Evolutionary conservation across 1,139 yeast genomes (phyloP), one percentile per base, ranked within the genome.

Genomic region (Debaryomyces fabryi): DNA sequence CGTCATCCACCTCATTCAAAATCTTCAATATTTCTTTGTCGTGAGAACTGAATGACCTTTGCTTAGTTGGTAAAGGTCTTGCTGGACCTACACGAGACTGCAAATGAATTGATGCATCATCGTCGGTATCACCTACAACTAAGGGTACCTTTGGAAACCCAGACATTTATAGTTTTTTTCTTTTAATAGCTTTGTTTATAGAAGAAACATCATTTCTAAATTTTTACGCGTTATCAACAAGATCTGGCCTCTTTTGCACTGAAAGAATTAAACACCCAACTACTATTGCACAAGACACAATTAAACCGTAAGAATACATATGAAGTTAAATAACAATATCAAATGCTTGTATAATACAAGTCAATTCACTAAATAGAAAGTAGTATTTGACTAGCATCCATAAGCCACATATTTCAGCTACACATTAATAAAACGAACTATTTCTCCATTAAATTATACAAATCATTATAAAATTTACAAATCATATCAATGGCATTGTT

Each of bases 21-120:
- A 59, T 53, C 15, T 51, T 40, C 20, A 56, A 13, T 13, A 62
- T 52, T 39, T 46, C 53, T 13, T 47, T 48, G 29, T 55, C 52
- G 18, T 46, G 44, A 12, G 20, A 18, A 13, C 21, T 34, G 5
- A 16, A 24, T 13, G 41, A 32, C 5, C n/a, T 21, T 21, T 43
- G 39, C 36, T 38, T 42, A 24, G 12, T 13, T 15, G 58, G 59
- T 15, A 74, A 58, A 1, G 81, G 79, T 12, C 59, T 56, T 0
- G 78, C 69, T 1, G 74, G 75, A 0, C 79, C 78, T 1, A 76
- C 70, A 7, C 60, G 63, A 37, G 68, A 60, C 49, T 71, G 63
- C 23, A 73, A 54, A 54, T 76, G 79, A 30, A 75, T 69, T 15
- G 81, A 74, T 0, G 69, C 71, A 39, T 74, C 79, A 41, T 75